A percentile compares a stretch with the other conserved stretches of the same genome.
These are phyloP conservation scores for Aegle marmelos DNA, from an alignment of 345 rosid species.

Conservation along the genomic window DNA sequence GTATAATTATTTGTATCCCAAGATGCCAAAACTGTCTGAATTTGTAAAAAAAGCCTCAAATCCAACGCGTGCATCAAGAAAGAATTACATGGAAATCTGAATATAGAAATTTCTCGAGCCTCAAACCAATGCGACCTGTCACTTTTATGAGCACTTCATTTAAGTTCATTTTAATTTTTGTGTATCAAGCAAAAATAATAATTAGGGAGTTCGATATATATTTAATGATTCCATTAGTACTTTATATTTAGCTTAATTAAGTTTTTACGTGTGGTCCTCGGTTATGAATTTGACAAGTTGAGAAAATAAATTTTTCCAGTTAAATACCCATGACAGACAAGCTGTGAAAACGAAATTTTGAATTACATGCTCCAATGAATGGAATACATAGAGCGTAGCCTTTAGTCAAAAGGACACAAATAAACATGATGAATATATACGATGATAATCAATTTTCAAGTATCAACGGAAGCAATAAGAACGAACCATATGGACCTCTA, in stretches of 20 bases:
- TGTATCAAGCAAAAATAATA: no score
- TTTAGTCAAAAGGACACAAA: background rate
- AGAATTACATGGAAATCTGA: no score
- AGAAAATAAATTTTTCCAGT: background rate
- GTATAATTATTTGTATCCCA: no score
- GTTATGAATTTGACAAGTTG: background rate
- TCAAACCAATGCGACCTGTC: no score
- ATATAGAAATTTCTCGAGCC: no score
- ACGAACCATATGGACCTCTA: background rate
- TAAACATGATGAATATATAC: background rate
- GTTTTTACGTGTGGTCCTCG: background rate
- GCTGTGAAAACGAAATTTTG: background rate
- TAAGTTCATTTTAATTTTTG: no score
- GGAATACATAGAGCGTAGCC: background rate
- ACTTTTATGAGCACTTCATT: no score
- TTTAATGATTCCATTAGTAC: no score
- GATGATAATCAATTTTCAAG: background rate
- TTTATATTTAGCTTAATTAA: no score
- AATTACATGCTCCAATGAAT: background rate
- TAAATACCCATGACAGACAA: conserved; percentile 1
- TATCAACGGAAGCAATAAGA: background rate
- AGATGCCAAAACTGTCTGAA: background rate
- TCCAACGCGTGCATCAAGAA: no score
- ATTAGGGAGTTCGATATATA: no score
- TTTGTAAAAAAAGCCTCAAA: background rate